Conservation (phyloP, 1,139 yeast genomes). For the Hemisphaericaspora xylanilytica region DNA sequence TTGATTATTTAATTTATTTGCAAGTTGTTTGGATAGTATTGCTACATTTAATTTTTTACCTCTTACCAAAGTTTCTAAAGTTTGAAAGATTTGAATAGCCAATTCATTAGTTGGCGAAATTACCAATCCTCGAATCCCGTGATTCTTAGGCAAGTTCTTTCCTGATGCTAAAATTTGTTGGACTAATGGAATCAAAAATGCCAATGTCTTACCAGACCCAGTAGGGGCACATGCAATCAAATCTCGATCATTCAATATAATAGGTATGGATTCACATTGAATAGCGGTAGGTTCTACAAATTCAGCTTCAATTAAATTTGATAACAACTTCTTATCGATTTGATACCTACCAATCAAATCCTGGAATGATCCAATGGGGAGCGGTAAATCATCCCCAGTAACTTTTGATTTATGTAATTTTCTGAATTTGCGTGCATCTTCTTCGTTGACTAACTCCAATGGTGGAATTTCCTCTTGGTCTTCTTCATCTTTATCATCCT, state of each 20-base stretch:
- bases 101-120: conserved; percentile 87
- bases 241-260: conserved; percentile 62
- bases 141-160: conserved; percentile 22
- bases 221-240: conserved; percentile 90
- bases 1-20: conserved; percentile 63
- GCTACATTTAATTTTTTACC: conserved; percentile 61
- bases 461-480: conserved; percentile 30
- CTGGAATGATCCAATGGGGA: conserved; percentile 86
- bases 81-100: conserved; percentile 79
- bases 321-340: conserved; percentile 59
- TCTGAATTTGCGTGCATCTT: conserved; percentile 60
- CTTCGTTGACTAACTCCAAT: conserved; percentile 47
- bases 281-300: conserved; percentile 89
- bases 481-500: conserved; percentile 22
- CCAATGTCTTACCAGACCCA: conserved; percentile 90
- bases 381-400: conserved; percentile 74
- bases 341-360: conserved; percentile 70
- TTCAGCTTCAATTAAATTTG: conserved; percentile 64
- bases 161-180: conserved; percentile 37
- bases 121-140: conserved; percentile 70
- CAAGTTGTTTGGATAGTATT: conserved; percentile 71
- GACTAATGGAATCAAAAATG: conserved; percentile 79
- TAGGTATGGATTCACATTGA: conserved; percentile 83
- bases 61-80: conserved; percentile 56
- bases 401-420: conserved; percentile 59